Conservation (phyloP, 208 protist genomes). For the Leishmania gerbilli region DNA sequence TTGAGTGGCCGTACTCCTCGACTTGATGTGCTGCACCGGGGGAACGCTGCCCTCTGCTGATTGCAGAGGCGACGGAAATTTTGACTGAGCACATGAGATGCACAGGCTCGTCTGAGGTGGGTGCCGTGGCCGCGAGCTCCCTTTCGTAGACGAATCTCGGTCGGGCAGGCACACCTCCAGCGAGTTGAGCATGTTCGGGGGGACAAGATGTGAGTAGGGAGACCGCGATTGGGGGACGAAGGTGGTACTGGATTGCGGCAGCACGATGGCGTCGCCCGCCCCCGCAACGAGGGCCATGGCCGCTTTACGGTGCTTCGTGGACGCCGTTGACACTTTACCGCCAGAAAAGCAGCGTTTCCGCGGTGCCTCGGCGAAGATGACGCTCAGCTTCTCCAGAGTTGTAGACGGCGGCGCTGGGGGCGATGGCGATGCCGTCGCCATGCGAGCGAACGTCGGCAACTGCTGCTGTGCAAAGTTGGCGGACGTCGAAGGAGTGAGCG, state of each 20-base stretch:
- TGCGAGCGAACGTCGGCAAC: not conserved
- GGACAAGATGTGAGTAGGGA: not conserved
- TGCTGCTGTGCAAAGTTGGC: not conserved
- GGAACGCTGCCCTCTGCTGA: not conserved
- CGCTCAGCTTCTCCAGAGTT: not conserved
- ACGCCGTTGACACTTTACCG: not conserved
- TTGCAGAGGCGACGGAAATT: not conserved
- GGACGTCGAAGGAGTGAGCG: not conserved
- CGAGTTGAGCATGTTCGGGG: constrained; percentile 1
- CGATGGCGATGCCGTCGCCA: not conserved
- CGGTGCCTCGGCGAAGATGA: constrained; percentile 10
- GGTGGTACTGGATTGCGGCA: constrained; percentile 1
- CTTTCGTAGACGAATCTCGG: not conserved
- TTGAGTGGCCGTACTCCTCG: not conserved
- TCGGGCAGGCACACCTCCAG: constrained; percentile 13
- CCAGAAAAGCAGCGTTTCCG: constrained; percentile 1
- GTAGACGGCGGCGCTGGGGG: not conserved
- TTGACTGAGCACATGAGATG: not conserved
- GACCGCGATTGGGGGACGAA: not conserved
- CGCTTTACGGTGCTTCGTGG: constrained; percentile 22
- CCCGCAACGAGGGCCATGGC: constrained; percentile 6
- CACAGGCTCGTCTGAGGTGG: not conserved
- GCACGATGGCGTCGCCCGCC: constrained; percentile 5
- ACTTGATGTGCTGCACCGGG: not conserved
- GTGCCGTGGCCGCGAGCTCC: not conserved